These are phyloP conservation scores for Chlorella sp. DNA, from an alignment of 139 green algal genomes.

Conservation along the genomic window DNA sequence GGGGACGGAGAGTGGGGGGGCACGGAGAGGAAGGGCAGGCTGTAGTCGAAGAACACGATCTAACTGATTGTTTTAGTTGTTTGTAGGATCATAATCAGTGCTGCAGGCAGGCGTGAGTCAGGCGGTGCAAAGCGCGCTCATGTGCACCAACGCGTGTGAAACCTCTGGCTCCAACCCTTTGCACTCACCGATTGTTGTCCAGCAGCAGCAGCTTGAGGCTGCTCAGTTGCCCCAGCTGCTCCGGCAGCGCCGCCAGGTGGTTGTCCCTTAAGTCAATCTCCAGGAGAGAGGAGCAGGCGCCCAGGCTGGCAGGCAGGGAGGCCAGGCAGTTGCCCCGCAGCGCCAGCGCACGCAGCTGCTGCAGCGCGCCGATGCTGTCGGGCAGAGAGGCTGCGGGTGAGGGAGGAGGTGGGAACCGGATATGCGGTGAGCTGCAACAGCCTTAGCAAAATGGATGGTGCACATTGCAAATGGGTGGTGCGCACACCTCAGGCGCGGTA, in stretches of 20 bases:
- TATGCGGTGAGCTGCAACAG: too few species aligned
- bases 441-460: too few species aligned
- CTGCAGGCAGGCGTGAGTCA: too few species aligned
- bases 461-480: too few species aligned
- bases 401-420: background rate
- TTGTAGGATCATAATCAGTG: too few species aligned
- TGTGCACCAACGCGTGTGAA: too few species aligned
- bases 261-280: conserved; percentile 52
- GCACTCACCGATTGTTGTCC: conserved; percentile 49
- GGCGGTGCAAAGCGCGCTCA: too few species aligned
- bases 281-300: conserved; percentile 30
- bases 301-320: conserved; percentile 42
- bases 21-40: background rate
- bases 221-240: conserved; percentile 34
- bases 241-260: conserved; percentile 48
- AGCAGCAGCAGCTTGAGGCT: conserved; percentile 35
- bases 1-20: background rate
- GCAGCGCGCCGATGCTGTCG: background rate
- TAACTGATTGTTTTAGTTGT: too few species aligned
- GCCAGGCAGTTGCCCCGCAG: conserved; percentile 44
- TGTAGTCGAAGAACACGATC: too few species aligned
- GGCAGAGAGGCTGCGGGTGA: conserved; percentile 5
- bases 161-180: too few species aligned
- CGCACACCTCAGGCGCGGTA: too few species aligned
- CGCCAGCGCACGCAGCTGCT: conserved; percentile 23